Evolutionary conservation across 768 basidiomycete species (phyloP).

Genomic region (Hemileccinum rubropunctum): DNA sequence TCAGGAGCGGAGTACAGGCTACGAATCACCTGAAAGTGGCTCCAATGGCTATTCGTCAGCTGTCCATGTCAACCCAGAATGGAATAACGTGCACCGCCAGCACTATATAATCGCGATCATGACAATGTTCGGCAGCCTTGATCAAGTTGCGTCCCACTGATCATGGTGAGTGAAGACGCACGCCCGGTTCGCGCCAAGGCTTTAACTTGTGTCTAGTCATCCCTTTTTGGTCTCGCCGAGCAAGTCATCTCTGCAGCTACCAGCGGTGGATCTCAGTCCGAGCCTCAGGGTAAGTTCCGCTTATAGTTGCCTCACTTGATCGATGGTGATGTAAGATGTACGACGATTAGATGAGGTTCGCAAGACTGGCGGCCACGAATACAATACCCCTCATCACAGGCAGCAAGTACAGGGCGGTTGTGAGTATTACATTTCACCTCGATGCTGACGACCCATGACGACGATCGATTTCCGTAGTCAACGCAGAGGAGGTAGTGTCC

Average conservation of each 20-base stretch:
- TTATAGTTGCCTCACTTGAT: constrained; percentile 5
- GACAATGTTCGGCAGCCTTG: constrained; percentile 9
- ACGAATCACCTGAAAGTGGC: background rate
- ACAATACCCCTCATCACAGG: constrained; percentile 53
- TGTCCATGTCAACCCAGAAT: constrained; percentile 22
- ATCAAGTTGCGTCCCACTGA: constrained; percentile 7
- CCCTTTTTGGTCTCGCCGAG: constrained; percentile 68
- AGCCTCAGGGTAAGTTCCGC: constrained; percentile 7
- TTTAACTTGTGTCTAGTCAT: constrained; percentile 45
- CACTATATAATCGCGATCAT: constrained; percentile 11
- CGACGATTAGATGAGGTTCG: constrained; percentile 37
- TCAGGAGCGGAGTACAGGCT: background rate
- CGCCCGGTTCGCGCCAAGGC: background rate
- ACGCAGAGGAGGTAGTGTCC: constrained; percentile 59
- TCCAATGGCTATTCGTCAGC: constrained; percentile 8
- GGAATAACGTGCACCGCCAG: constrained; percentile 15
- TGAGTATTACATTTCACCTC: constrained; percentile 12
- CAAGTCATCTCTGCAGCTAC: constrained; percentile 55
- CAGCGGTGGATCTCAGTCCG: background rate
- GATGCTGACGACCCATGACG: constrained; percentile 7
- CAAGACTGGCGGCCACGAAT: constrained; percentile 65
- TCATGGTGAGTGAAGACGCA: constrained; percentile 22
- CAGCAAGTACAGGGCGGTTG: constrained; percentile 24
- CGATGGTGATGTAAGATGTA: constrained; percentile 8
- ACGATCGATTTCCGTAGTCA: constrained; percentile 39